Base-by-base conservation (phyloP, 1,284 basidiomycete genomes). In the Ganoderma leucocontextum region DNA sequence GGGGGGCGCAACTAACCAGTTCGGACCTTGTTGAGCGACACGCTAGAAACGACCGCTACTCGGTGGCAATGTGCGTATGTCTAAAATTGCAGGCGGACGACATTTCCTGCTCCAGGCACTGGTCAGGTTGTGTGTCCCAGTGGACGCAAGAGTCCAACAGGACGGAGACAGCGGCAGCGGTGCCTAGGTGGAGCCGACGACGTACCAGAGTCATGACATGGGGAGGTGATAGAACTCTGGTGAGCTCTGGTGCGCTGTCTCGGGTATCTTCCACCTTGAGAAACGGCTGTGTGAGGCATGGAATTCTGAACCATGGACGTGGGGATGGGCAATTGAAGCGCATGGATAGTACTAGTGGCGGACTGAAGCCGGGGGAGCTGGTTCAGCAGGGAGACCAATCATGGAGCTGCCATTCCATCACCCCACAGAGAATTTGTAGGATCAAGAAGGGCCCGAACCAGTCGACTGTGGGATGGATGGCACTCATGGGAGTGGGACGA, bases 231-330 rank as follows among this genome's bases (percentile, higher is more conserved):
- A 15, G 52, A 17, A 12, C 52, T 33, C 15, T 13, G 15, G 52
- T 29, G 15, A 17, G 29, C 25, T 33, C n/a, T 22, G 22, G n/a
- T 4, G n/a, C 12, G 47, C n/a, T 53, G 6, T 3, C 15, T 10
- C 25, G 52, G 52, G 13, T 15, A 53, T 25, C 52, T 53, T 33
- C 29, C 8, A 53, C 25, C 52, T 53, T 53, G 52, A 53, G 52
- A 53, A 53, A 15, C 29, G 25, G 52, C 52, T 12, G 52, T 53
- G 7, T 13, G 10, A 15, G 22, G 22, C 52, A 53, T 53, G 52
- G 52, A 25, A 53, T 53, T 29, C 25, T 53, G 25, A 53, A 53
- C 52, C 52, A 15, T 53, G 25, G 5, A 53, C 52, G 52, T 53
- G 52, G 25, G 52, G 52, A 33, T 17, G 52, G 29, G 15, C 52